These are phyloP conservation scores for Aspergillus eucalypticola DNA, from an alignment of 2,329 filamentous ascomycete species.

Conservation along the genomic window DNA sequence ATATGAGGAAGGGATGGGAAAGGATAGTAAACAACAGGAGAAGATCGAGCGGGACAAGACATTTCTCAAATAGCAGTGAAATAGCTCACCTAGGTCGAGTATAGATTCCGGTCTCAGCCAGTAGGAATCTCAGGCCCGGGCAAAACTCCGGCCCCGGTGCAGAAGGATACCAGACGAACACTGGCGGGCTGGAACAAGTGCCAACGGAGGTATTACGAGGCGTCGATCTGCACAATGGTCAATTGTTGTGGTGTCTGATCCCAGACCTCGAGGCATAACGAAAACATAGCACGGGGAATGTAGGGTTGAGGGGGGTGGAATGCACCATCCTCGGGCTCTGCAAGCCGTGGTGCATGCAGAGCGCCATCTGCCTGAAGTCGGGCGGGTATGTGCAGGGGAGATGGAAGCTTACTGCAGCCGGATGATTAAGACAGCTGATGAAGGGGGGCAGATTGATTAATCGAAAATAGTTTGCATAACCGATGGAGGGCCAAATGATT, in stretches of 20 bases:
- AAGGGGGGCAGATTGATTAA: not conserved
- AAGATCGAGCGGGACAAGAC: not conserved
- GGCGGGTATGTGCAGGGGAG: slow-evolving; percentile 8
- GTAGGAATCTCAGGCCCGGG: slow-evolving; percentile 18
- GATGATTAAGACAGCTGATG: slow-evolving; percentile 8
- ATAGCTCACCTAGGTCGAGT: slow-evolving; percentile 17
- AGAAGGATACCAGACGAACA: slow-evolving; percentile 16
- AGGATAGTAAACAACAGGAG: not conserved
- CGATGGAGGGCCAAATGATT: not conserved
- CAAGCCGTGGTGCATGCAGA: slow-evolving; percentile 4
- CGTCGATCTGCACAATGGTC: slow-evolving; percentile 19
- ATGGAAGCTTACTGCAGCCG: not conserved
- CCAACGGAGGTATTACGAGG: slow-evolving; percentile 15
- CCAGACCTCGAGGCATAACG: slow-evolving; percentile 13
- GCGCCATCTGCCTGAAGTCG: not conserved
- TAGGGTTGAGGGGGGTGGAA: slow-evolving; percentile 22
- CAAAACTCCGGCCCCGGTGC: slow-evolving; percentile 14
- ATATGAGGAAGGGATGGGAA: not conserved
- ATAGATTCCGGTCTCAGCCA: slow-evolving; percentile 18
- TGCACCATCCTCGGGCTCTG: slow-evolving; percentile 12
- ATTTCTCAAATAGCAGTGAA: slow-evolving; percentile 13
- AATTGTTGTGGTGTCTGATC: slow-evolving; percentile 9
- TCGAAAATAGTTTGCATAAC: not conserved
- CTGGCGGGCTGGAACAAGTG: slow-evolving; percentile 12
- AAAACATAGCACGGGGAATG: slow-evolving; percentile 19